Evolutionary conservation across 345 rosid species (phyloP).

Genomic region (Eucalyptus polyanthemos): DNA sequence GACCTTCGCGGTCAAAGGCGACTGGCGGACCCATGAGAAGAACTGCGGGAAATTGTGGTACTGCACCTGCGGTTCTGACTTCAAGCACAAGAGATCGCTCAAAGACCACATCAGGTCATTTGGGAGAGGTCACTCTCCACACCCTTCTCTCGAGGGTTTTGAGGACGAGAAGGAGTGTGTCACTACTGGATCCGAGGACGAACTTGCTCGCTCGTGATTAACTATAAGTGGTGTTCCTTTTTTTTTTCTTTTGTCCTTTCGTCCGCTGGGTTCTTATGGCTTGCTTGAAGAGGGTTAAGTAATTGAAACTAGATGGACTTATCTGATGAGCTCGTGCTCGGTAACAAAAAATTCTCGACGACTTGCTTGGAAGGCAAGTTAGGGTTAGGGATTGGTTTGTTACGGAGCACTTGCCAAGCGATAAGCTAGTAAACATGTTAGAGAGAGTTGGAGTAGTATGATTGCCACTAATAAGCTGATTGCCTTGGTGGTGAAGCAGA

Average conservation of each 20-base stretch:
- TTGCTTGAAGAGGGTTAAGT: neutral
- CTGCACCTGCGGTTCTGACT: conserved; percentile 95
- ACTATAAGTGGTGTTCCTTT: neutral
- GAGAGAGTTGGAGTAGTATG: neutral
- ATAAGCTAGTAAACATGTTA: neutral
- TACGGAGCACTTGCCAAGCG: conserved; percentile 44
- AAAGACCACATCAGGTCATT: conserved; percentile 95
- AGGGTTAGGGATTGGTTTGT: conserved; percentile 46
- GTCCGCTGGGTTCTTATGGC: neutral
- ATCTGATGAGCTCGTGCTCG: conserved; percentile 48
- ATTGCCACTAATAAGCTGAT: neutral
- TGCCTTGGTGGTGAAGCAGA: conserved; percentile 40
- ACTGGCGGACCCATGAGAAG: conserved; percentile 98
- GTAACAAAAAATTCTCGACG: conserved; percentile 53
- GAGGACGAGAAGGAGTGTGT: conserved; percentile 55
- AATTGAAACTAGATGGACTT: neutral
- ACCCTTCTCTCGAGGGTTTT: conserved; percentile 54
- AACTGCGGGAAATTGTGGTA: conserved; percentile 98
- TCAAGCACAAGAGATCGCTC: conserved; percentile 94
- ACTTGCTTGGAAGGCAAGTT: neutral
- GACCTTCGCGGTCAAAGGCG: conserved; percentile 89
- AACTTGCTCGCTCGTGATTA: conserved; percentile 3
- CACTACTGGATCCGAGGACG: conserved; percentile 43
- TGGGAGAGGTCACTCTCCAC: conserved; percentile 88
- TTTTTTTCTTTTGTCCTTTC: neutral